These are phyloP conservation scores for Pyrus communis DNA, from an alignment of 306 rosid genomes.

Conservation along the genomic window DNA sequence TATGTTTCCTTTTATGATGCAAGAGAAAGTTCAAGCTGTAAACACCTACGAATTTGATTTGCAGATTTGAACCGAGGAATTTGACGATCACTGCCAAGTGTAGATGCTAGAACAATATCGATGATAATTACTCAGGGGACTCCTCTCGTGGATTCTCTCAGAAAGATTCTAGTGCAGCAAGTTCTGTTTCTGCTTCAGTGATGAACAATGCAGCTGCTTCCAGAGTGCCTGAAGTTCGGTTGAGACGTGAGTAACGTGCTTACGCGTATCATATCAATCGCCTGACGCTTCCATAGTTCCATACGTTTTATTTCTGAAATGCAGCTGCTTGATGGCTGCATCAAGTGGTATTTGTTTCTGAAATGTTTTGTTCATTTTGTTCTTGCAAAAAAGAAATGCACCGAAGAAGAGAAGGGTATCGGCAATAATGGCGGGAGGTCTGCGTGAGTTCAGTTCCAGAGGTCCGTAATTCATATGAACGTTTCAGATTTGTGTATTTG, in stretches of 20 bases:
- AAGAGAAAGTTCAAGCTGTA: no score
- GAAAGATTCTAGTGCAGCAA: conserved; percentile 4
- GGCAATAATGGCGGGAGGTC: conserved; percentile 14
- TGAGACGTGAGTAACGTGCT: neutral
- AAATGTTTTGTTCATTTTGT: neutral
- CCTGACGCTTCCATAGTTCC: neutral
- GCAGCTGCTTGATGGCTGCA: neutral
- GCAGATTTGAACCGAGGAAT: neutral
- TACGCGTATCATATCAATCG: neutral
- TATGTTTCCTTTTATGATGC: neutral
- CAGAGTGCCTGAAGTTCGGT: conserved; percentile 1
- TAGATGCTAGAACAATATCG: conserved; percentile 8
- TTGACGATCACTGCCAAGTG: neutral
- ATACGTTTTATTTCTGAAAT: neutral
- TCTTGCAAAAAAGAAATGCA: neutral
- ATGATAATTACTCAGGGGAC: neutral
- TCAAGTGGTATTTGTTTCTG: neutral
- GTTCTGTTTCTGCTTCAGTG: neutral
- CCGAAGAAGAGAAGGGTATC: conserved; percentile 21
- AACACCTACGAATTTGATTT: neutral
- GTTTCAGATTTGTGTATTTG: neutral
- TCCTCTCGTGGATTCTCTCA: neutral
- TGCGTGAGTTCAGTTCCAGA: conserved; percentile 21
- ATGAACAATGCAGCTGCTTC: conserved; percentile 6
- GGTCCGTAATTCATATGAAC: conserved; percentile 2